Evolutionary conservation across 2,329 filamentous ascomycete genomes (phyloP).

Genomic region (Ophiostoma novo-ulmi): DNA sequence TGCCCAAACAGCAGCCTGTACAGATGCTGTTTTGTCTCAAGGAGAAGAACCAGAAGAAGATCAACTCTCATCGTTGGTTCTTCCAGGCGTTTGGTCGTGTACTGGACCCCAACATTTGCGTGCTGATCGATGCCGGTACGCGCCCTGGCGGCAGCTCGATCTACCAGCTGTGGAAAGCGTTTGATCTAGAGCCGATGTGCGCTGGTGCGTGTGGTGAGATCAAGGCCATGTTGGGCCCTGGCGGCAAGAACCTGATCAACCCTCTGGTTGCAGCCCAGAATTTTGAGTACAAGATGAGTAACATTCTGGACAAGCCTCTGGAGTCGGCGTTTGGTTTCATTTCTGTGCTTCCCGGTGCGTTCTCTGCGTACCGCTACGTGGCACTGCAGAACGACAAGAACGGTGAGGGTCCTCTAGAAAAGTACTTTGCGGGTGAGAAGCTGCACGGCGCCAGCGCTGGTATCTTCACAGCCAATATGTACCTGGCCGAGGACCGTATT

Average conservation of each 20-base stretch:
- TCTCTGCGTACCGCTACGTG: conserved; percentile 95
- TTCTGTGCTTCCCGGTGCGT: conserved; percentile 89
- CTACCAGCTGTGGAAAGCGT: conserved; percentile 97
- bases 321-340: conserved; percentile 98
- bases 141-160: conserved; percentile 91
- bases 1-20: conserved; percentile 81
- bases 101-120: conserved; percentile 92
- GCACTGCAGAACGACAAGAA: conserved; percentile 96
- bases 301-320: conserved; percentile 95
- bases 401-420: conserved; percentile 84
- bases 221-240: conserved; percentile 89
- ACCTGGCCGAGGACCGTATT: conserved; percentile 96
- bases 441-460: conserved; percentile 89
- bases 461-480: conserved; percentile 99
- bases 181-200: conserved; percentile 96
- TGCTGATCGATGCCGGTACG: conserved; percentile 91
- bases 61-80: conserved; percentile 99
- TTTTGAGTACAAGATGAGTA: conserved; percentile 99
- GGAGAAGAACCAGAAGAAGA: conserved; percentile 99
- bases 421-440: conserved; percentile 96
- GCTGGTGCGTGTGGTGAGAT: conserved; percentile 94
- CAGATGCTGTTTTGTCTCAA: conserved; percentile 98
- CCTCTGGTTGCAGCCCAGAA: conserved; percentile 97
- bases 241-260: conserved; percentile 78
- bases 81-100: conserved; percentile 94